Conservation (phyloP, 495 filamentous ascomycete species). For the Tuber brumale region DNA sequence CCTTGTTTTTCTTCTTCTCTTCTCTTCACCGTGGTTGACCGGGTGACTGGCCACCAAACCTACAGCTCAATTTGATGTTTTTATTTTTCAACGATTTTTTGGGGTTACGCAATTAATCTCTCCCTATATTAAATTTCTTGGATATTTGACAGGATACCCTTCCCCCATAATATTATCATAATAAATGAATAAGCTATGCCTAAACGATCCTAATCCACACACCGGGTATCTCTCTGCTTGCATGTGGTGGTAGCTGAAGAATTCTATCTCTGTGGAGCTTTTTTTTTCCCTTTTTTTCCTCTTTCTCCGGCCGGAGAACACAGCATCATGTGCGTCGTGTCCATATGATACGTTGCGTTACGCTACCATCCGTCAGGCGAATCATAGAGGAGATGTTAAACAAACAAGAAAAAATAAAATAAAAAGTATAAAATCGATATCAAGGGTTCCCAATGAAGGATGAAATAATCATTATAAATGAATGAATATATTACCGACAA, state of each 20-base stretch:
- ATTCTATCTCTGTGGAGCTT: not conserved
- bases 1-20: not conserved
- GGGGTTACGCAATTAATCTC: not conserved
- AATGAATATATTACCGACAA: not conserved
- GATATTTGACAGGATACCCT: not conserved
- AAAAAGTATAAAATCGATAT: too few species aligned
- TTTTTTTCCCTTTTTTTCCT: not conserved
- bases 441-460: not conserved
- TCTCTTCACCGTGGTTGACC: not conserved
- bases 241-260: not conserved
- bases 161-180: not conserved
- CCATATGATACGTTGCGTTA: not conserved
- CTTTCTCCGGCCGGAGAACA: not conserved
- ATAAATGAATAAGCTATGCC: not conserved
- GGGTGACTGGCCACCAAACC: not conserved
- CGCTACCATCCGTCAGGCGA: not conserved
- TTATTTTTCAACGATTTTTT: not conserved
- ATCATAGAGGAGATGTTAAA: not conserved
- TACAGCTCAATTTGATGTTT: not conserved
- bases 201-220: not conserved
- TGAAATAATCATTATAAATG: constrained; percentile 2
- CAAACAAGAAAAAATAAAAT: not conserved
- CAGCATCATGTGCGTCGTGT: constrained; percentile 5
- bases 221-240: not conserved
- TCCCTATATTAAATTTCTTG: not conserved